phyloP scores from a whole-genome alignment of 2,329 filamentous ascomycete species.

The Microcyclospora tardicrescens region DNA sequence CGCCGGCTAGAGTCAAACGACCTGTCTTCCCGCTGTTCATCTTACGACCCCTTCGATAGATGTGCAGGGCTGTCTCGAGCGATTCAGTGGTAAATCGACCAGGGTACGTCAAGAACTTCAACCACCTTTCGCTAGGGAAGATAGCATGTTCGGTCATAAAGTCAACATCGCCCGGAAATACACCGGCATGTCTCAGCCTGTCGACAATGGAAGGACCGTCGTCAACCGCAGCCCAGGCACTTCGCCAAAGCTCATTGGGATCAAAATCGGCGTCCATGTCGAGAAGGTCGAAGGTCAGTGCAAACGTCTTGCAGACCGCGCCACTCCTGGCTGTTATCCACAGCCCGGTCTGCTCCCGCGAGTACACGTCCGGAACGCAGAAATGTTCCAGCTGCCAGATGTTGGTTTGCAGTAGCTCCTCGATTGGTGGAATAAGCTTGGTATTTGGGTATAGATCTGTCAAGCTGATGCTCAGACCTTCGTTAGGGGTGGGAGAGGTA shows the following conservation, averaged over 20 bases:
- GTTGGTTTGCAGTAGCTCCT: constrained; percentile 37
- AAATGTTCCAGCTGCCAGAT: constrained; percentile 40
- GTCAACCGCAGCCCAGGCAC: constrained; percentile 34
- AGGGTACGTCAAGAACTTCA: constrained; percentile 69
- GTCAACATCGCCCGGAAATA: constrained; percentile 24
- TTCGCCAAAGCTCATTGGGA: constrained; percentile 57
- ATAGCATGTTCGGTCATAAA: constrained; percentile 14
- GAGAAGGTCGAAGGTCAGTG: constrained; percentile 60
- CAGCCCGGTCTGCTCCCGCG: constrained; percentile 21
- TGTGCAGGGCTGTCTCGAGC: constrained; percentile 67
- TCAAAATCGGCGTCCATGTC: constrained; percentile 41
- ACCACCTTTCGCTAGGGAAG: constrained; percentile 58
- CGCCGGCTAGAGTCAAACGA: constrained; percentile 24
- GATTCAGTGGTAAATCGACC: constrained; percentile 69
- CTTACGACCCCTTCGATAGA: constrained; percentile 58
- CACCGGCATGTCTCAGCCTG: constrained; percentile 24
- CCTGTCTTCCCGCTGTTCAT: constrained; percentile 22
- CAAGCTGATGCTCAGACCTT: constrained; percentile 7
- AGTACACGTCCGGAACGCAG: constrained; percentile 14
- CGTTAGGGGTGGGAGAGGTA: constrained; percentile 2
- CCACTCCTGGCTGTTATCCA: constrained; percentile 44
- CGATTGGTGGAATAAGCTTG: constrained; percentile 50
- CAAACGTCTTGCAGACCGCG: constrained; percentile 47
- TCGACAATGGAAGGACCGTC: constrained; percentile 30
- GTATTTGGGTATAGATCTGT: constrained; percentile 42